These are phyloP conservation scores for Senna siamea DNA, from an alignment of 306 rosid species.

Conservation along the genomic window DNA sequence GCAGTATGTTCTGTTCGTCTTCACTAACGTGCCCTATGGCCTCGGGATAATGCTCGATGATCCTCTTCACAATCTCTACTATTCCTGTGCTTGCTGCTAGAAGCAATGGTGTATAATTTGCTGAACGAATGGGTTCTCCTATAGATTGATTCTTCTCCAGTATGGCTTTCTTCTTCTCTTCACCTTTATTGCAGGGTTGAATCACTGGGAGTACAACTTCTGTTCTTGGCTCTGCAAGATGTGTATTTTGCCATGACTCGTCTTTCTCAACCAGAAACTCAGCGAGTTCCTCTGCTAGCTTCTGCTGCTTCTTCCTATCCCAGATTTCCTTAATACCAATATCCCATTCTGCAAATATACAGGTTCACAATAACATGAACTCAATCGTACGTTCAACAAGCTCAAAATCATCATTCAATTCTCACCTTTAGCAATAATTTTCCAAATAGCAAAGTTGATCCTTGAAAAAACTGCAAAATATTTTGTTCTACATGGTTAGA, in stretches of 20 bases:
- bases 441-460: conserved; percentile 17
- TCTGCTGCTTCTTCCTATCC: not conserved
- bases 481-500: not conserved
- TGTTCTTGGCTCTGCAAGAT: not conserved
- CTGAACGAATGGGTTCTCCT: no score
- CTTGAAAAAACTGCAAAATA: conserved; percentile 24
- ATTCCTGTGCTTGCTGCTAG: conserved; percentile 28
- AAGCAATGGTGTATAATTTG: conserved; percentile 17
- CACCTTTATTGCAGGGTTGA: not conserved
- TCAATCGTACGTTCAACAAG: no score
- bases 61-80: not conserved
- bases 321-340: not conserved
- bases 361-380: no score
- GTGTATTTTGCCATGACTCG: not conserved
- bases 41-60: not conserved
- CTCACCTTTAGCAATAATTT: conserved; percentile 7
- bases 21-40: conserved; percentile 1
- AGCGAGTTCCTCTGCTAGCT: not conserved
- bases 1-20: conserved; percentile 28
- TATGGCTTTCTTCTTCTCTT: not conserved
- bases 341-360: not conserved
- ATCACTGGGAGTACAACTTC: not conserved
- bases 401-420: no score
- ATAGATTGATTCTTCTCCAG: not conserved
- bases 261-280: not conserved